Percentiles rank a stretch among this genome's conserved stretches.
phyloP scores from a whole-genome alignment of 495 filamentous ascomycete species.

The Wilcoxina mikolae region DNA sequence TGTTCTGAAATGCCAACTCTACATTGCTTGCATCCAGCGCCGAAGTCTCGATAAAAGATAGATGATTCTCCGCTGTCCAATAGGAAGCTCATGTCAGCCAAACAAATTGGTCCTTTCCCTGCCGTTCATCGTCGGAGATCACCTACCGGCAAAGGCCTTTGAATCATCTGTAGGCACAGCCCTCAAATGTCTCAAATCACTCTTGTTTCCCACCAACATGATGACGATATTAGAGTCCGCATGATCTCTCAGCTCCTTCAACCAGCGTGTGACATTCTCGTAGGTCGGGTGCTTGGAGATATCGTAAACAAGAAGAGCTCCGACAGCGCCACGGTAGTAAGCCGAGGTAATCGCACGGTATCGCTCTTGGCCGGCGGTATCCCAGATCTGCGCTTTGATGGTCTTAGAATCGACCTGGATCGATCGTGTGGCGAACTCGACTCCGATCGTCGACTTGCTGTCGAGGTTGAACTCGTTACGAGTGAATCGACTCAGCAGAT shows the following conservation, averaged over 20 bases:
- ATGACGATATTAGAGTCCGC: slow-evolving; percentile 99
- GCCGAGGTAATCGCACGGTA: slow-evolving; percentile 98
- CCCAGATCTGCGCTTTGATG: slow-evolving; percentile 99
- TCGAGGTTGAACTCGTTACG: slow-evolving; percentile 99
- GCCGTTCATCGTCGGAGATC: background rate
- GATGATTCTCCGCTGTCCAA: slow-evolving; percentile 67
- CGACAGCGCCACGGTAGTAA: slow-evolving; percentile 95
- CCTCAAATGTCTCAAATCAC: slow-evolving; percentile 94
- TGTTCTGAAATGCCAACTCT: slow-evolving; percentile 98
- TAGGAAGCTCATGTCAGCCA: too few species aligned
- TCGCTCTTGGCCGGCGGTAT: slow-evolving; percentile 96
- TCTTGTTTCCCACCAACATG: slow-evolving; percentile 99
- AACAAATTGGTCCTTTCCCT: background rate
- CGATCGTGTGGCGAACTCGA: slow-evolving; percentile 96
- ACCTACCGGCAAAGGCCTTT: slow-evolving; percentile 86
- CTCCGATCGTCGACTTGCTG: slow-evolving; percentile 99
- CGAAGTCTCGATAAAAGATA: slow-evolving; percentile 98
- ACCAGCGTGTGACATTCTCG: slow-evolving; percentile 96
- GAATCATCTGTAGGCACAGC: slow-evolving; percentile 97
- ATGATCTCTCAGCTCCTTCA: slow-evolving; percentile 97
- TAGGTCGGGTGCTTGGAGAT: slow-evolving; percentile 99
- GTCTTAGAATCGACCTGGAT: slow-evolving; percentile 99
- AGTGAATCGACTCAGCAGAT: slow-evolving; percentile 97
- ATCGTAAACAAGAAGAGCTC: slow-evolving; percentile 95
- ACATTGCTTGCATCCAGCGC: slow-evolving; percentile 98